Percentiles rank a stretch among this genome's conserved stretches.
Evolutionary conservation across 2,329 filamentous ascomycete species (phyloP).

Genomic region (Venturia asperata): DNA sequence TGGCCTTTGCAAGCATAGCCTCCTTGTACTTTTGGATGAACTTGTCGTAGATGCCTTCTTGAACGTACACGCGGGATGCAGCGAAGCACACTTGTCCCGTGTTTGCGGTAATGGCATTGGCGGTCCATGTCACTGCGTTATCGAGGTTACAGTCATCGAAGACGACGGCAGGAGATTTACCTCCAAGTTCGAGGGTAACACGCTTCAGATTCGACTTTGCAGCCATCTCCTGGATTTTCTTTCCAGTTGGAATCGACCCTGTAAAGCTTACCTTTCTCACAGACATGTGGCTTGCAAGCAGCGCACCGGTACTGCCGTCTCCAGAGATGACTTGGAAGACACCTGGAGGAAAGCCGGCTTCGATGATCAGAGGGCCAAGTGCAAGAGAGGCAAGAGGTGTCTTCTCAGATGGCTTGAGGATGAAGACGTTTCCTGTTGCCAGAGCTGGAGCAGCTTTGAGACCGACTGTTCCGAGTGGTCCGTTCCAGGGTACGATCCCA

Average conservation of each 20-base stretch:
- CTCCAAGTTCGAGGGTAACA: conserved; percentile 39
- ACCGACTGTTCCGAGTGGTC: conserved; percentile 33
- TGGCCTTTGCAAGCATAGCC: conserved; percentile 28
- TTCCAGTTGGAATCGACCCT: conserved; percentile 33
- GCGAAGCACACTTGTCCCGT: conserved; percentile 36
- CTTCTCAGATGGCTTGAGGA: conserved; percentile 36
- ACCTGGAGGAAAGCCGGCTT: conserved; percentile 37
- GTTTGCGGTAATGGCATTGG: conserved; percentile 32
- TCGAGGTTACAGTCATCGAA: conserved; percentile 41
- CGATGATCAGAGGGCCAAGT: conserved; percentile 33
- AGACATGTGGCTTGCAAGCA: conserved; percentile 34
- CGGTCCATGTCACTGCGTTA: conserved; percentile 34
- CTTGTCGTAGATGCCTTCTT: conserved; percentile 33
- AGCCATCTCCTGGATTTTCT: conserved; percentile 36
- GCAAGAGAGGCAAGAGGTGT: conserved; percentile 36
- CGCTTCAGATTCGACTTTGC: conserved; percentile 38
- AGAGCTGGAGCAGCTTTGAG: conserved; percentile 33
- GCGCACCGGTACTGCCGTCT: conserved; percentile 33
- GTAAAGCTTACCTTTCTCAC: conserved; percentile 39
- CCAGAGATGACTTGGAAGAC: conserved; percentile 37
- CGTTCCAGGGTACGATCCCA: conserved; percentile 39
- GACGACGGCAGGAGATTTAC: conserved; percentile 39
- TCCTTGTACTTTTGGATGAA: conserved; percentile 33
- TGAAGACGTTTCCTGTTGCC: conserved; percentile 32
- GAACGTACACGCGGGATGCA: conserved; percentile 34